These are phyloP conservation scores for Chloris gayana DNA, from an alignment of 176 grass and related monocot genomes.

Conservation along the genomic window DNA sequence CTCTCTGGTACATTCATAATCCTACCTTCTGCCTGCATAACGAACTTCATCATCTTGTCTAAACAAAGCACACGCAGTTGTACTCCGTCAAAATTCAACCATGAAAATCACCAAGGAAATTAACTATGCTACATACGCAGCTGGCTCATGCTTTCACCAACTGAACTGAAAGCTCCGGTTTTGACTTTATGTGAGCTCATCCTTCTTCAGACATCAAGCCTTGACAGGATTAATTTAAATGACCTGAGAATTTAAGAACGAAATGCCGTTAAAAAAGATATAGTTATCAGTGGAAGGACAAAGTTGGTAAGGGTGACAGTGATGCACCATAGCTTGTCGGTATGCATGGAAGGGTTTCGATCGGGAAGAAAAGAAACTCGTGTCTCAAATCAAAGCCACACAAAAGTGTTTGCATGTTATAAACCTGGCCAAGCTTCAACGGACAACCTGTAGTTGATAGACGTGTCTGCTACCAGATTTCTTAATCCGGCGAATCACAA, in stretches of 20 bases:
- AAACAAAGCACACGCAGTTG: too few species aligned
- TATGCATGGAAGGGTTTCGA: not conserved
- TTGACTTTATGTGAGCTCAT: not conserved
- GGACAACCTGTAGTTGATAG: not conserved
- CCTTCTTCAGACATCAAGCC: not conserved
- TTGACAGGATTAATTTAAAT: not conserved
- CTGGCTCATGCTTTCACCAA: not conserved
- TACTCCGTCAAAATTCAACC: too few species aligned
- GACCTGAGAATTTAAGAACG: not conserved
- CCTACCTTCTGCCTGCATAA: too few species aligned
- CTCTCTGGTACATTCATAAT: constrained; percentile 38
- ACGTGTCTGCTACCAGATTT: not conserved
- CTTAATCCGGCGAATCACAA: not conserved
- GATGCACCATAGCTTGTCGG: not conserved
- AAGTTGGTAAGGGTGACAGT: constrained; percentile 14
- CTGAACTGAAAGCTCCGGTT: not conserved
- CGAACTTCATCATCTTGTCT: too few species aligned
- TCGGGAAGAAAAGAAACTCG: not conserved
- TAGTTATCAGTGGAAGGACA: not conserved
- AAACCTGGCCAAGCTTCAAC: constrained; percentile 3
- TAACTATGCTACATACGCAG: not conserved
- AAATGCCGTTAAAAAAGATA: not conserved
- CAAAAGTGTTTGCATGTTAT: not conserved
- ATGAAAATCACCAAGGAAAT: too few species aligned
- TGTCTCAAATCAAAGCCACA: not conserved